These are phyloP conservation scores for Themeda triandra DNA, from an alignment of 176 grass and related monocot genomes.

Conservation along the genomic window DNA sequence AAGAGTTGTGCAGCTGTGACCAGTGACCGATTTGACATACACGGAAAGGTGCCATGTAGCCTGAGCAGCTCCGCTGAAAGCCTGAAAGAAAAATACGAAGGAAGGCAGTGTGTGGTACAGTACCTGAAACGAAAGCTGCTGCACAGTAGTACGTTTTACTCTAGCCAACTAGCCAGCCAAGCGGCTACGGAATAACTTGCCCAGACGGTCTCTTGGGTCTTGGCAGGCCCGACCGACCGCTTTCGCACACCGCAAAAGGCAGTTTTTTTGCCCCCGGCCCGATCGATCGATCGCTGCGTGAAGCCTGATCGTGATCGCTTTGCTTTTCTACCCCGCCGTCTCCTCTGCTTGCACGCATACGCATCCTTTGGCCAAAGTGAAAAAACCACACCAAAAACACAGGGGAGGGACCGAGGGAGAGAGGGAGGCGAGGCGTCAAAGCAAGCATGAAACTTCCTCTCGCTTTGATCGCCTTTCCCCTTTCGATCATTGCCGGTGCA, in stretches of 20 bases:
- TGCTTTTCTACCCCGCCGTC: background rate
- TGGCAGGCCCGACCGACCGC: background rate
- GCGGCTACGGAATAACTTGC: background rate
- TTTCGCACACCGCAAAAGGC: background rate
- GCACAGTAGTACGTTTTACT: background rate
- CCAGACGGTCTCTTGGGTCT: background rate
- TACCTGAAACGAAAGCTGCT: background rate
- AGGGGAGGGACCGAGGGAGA: background rate
- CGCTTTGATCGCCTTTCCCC: slow-evolving; percentile 21
- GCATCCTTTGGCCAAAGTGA: slow-evolving; percentile 30
- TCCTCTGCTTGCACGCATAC: slow-evolving; percentile 1
- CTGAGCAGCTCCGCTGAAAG: background rate
- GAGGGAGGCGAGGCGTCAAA: background rate
- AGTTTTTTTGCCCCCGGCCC: background rate
- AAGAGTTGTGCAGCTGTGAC: no score
- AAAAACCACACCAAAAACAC: background rate
- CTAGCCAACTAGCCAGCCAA: background rate
- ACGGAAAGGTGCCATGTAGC: background rate
- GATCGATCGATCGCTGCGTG: background rate
- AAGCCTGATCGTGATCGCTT: background rate
- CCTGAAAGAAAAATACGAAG: no score
- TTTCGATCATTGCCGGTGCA: slow-evolving; percentile 35
- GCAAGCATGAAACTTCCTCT: slow-evolving; percentile 38
- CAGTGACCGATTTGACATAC: background rate
- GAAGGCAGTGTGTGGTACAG: background rate